Conservation (phyloP, 2,329 filamentous ascomycete species). For the Talaromyces atroroseus region DNA sequence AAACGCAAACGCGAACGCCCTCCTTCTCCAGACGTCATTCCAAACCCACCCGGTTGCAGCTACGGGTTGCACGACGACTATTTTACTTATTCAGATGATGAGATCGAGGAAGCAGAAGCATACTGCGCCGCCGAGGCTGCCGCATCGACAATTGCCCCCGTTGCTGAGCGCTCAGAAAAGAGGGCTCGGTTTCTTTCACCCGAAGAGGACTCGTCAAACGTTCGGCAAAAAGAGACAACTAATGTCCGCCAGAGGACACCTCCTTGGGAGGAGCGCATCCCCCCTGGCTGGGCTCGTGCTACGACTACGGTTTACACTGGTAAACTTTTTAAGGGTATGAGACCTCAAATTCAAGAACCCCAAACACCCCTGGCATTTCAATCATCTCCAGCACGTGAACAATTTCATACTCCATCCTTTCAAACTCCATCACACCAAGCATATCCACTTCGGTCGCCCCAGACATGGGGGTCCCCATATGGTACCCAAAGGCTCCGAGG, state of each 20-base stretch:
- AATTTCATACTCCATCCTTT: no score
- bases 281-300: conserved; percentile 8
- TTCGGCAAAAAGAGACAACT: neutral
- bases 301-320: conserved; percentile 11
- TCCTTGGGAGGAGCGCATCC: neutral
- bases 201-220: neutral
- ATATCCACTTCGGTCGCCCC: neutral
- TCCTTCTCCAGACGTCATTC: conserved; percentile 37
- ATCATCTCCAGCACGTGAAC: neutral
- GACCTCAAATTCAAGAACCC: neutral
- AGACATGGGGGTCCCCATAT: neutral
- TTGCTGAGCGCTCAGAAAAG: conserved; percentile 7
- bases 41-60: conserved; percentile 35
- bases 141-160: neutral
- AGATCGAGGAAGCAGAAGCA: conserved; percentile 14
- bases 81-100: conserved; percentile 24
- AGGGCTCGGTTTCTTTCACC: conserved; percentile 7
- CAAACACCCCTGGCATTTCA: neutral
- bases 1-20: conserved; percentile 35
- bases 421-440: neutral
- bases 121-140: conserved; percentile 15
- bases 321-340: conserved; percentile 10
- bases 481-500: no score
- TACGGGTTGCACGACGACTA: conserved; percentile 39
- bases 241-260: neutral